A percentile compares a stretch with the other conserved stretches of the same genome.
Evolutionary conservation across 2,329 filamentous ascomycete species (phyloP).

Genomic region (Tolypocladium album): DNA sequence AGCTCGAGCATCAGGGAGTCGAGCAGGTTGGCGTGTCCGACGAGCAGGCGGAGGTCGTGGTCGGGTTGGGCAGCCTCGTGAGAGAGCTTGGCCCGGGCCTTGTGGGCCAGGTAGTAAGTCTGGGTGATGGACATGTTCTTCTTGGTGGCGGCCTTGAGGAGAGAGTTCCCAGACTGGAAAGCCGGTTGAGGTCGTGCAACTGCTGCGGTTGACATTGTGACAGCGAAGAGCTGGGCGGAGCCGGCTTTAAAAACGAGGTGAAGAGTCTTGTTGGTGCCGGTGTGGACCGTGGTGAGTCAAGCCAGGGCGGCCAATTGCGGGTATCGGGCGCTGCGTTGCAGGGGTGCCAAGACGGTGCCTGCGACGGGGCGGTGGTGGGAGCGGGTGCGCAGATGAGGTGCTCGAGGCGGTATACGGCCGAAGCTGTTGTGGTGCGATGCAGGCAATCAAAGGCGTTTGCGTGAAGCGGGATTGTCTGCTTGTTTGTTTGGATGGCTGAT

Average conservation of each 20-base stretch:
- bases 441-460: not conserved
- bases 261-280: not conserved
- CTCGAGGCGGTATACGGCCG: conserved; percentile 3
- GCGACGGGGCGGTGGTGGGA: conserved; percentile 8
- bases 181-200: conserved; percentile 11
- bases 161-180: conserved; percentile 8
- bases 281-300: conserved; percentile 12
- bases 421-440: not conserved
- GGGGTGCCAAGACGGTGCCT: conserved; percentile 11
- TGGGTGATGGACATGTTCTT: conserved; percentile 96
- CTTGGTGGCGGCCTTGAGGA: conserved; percentile 33
- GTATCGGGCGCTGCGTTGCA: conserved; percentile 9
- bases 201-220: conserved; percentile 20
- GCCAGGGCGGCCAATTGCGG: conserved; percentile 12
- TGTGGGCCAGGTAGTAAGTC: conserved; percentile 97
- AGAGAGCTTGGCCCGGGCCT: conserved; percentile 91
- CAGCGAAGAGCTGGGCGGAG: conserved; percentile 1
- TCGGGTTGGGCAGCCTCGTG: conserved; percentile 81
- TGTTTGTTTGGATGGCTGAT: not conserved
- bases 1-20: conserved; percentile 89
- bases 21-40: conserved; percentile 96
- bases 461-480: not conserved
- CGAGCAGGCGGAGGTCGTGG: conserved; percentile 88
- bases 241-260: conserved; percentile 1
- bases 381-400: conserved; percentile 14